Conservation (phyloP, 257 asterid species). For the Haberlea rhodopensis region DNA sequence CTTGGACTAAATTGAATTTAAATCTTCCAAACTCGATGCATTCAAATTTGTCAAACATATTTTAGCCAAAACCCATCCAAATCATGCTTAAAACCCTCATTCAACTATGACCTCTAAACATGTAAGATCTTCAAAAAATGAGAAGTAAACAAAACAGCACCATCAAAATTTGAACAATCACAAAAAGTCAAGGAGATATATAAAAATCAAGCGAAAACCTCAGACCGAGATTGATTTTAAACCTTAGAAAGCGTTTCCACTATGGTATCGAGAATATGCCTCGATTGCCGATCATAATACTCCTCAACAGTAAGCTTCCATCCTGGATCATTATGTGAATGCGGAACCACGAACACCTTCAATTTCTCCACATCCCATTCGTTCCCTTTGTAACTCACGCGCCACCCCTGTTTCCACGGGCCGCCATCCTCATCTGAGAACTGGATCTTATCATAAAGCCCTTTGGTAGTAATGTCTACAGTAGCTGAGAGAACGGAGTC, state of each 20-base stretch:
- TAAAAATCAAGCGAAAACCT: slow-evolving; percentile 3
- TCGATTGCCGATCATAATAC: slow-evolving; percentile 85
- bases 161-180: slow-evolving; percentile 6
- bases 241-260: slow-evolving; percentile 85
- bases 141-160: too few relatives aligned
- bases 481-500: slow-evolving; percentile 51
- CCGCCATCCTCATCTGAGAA: slow-evolving; percentile 95
- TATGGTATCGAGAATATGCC: slow-evolving; percentile 82
- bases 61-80: too few relatives aligned
- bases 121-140: too few relatives aligned
- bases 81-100: too few relatives aligned
- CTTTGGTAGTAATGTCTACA: slow-evolving; percentile 92
- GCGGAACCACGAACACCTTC: slow-evolving; percentile 93
- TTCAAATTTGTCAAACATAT: slow-evolving; percentile 16
- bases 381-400: slow-evolving; percentile 70
- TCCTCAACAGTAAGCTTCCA: slow-evolving; percentile 96
- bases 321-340: slow-evolving; percentile 99
- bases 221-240: slow-evolving; percentile 6
- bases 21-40: slow-evolving; percentile 10
- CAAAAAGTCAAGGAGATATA: neutral
- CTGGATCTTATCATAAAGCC: slow-evolving; percentile 82
- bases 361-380: slow-evolving; percentile 95
- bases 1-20: slow-evolving; percentile 22
- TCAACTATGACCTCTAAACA: too few relatives aligned
- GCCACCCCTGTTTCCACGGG: slow-evolving; percentile 98